Base-by-base conservation (phyloP, 352 stramenopile genomes). In the Pythium insidiosum region DNA sequence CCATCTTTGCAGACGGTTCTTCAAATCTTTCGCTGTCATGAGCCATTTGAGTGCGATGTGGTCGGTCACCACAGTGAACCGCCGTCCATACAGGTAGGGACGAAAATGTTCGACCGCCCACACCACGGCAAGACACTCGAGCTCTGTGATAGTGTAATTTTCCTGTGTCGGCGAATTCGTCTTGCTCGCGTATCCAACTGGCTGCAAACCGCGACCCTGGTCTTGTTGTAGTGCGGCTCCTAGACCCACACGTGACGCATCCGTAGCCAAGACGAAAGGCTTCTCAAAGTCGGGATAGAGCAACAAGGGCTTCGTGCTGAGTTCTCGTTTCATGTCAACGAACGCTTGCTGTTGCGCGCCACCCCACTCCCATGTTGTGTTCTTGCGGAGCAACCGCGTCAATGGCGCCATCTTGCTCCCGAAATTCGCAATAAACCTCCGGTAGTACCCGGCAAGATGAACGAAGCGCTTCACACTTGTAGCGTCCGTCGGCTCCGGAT, bases 161-260 rank as follows among this genome's bases (percentile, higher is more conserved):
- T 49, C 48, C 16, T 61, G 43, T 0, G 52, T 40, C 2, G 19
- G 5, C 0, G 24, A 53, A 24, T 60, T 63, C 5, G 56, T 47
- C 12, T 62, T 61, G 4, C 36, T 61, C 0, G 47, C 56, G 15
- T 51, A 67, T 0, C 41, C 56, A 0, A 67, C 13, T 0, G 53
- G 41, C 13, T 59, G 50, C 0, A 56, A 29, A 9, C 47, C 44
- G 0, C 29, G 1, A 0, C 47, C 51, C 2, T 53, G 39, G n/a
- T 57, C 45, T 20, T 69, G 59, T 37, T 54, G 63, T 18, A 73
- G 21, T 0, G 39, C 41, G 0, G 59, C 52, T 0, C 63, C 56
- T 0, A 64, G 6, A 0, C 53, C 51, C 0, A 58, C 39, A 9
- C 11, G 3, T 0, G 50, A 69, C 0, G 56, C 59, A 24, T 69